These are phyloP conservation scores for Drechslerella stenobrocha DNA, from an alignment of 2,329 filamentous ascomycete species.

Conservation along the genomic window DNA sequence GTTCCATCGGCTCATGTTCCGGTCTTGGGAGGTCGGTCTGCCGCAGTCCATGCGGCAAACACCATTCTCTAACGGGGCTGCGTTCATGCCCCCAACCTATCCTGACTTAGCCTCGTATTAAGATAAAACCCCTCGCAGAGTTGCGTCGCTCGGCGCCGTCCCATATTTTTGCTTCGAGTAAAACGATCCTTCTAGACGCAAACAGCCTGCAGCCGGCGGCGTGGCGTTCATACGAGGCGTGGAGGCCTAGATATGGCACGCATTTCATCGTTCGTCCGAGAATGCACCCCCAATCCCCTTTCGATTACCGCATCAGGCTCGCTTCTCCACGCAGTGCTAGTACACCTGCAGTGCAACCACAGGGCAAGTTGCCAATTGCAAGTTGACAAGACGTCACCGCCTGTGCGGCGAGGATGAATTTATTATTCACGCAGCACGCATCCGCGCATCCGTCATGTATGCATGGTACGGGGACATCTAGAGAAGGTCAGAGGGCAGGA, in stretches of 20 bases:
- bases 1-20: constrained; percentile 11
- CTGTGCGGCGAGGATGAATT: background rate
- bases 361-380: constrained; percentile 26
- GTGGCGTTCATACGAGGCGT: no score
- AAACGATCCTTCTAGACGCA: no score
- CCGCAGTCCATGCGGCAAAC: constrained; percentile 37
- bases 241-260: no score
- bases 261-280: no score
- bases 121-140: no score
- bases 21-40: constrained; percentile 29
- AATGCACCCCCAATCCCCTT: constrained; percentile 12
- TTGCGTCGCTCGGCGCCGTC: no score
- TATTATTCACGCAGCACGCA: constrained; percentile 34
- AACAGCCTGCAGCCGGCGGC: no score
- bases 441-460: no score
- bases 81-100: constrained; percentile 2
- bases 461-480: constrained; percentile 32
- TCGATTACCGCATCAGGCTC: constrained; percentile 45
- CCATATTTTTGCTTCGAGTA: background rate
- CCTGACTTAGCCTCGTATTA: no score
- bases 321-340: constrained; percentile 2
- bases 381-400: constrained; percentile 7
- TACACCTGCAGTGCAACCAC: no score
- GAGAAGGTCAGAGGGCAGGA: background rate
- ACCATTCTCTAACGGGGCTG: background rate